Evolutionary conservation across 805 yeast species (phyloP).

Genomic region (Candida xiaguanensis): DNA sequence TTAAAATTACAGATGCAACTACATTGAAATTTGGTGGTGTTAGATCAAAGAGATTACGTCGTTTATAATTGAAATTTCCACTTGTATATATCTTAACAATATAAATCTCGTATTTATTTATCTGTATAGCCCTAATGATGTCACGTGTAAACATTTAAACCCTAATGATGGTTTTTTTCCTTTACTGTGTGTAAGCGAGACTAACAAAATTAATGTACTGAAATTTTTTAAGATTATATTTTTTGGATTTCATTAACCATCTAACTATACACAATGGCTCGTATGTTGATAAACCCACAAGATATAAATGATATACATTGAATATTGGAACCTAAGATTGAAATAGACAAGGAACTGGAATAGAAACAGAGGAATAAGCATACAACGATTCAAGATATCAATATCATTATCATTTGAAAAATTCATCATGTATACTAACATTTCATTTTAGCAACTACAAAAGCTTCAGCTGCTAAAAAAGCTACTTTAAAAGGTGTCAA

Average conservation of each 20-base stretch:
- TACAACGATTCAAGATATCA: no score
- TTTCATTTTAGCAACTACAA: conserved; percentile 42
- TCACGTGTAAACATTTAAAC: no score
- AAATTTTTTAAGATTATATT: conserved; percentile 9
- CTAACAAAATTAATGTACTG: conserved; percentile 7
- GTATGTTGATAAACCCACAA: conserved; percentile 7
- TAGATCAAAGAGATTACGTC: conserved; percentile 76
- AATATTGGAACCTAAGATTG: no score
- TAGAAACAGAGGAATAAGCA: no score
- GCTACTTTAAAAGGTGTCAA: conserved; percentile 97
- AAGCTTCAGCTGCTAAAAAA: conserved; percentile 98
- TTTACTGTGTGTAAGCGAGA: conserved; percentile 1
- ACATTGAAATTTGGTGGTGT: conserved; percentile 90
- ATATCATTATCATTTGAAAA: not conserved
- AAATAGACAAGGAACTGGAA: no score
- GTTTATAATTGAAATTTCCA: conserved; percentile 42
- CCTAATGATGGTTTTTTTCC: not conserved
- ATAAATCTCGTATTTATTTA: not conserved
- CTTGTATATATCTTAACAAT: conserved; percentile 4
- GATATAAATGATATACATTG: not conserved
- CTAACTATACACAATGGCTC: conserved; percentile 10
- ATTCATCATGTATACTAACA: conserved; percentile 18
- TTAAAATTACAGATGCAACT: conserved; percentile 74
- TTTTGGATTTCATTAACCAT: conserved; percentile 4
- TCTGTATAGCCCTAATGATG: not conserved